Conservation (phyloP, 2,329 filamentous ascomycete species). For the Penicillium concentricum region DNA sequence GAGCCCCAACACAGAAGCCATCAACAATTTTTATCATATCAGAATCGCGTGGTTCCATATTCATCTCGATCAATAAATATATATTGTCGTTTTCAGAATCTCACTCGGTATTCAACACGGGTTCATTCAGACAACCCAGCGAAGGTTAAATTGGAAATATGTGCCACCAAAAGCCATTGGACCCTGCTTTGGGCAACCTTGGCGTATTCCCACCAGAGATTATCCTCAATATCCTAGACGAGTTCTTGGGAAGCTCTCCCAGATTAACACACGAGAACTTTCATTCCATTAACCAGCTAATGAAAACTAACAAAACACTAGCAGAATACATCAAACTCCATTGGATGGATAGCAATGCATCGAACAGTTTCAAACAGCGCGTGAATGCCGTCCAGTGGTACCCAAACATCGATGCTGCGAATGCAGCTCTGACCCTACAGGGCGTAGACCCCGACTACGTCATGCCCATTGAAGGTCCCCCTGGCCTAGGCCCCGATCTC, state of each 20-base stretch:
- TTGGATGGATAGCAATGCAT: not conserved
- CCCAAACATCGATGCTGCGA: not conserved
- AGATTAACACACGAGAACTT: slow-evolving; percentile 8
- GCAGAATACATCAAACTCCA: not conserved
- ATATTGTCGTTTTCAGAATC: not conserved
- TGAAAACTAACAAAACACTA: not conserved
- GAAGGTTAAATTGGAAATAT: not conserved
- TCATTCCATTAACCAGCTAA: not conserved
- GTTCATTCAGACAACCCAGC: not conserved
- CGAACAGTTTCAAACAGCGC: not conserved
- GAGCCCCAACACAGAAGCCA: not conserved
- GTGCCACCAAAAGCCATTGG: not conserved
- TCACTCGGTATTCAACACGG: not conserved
- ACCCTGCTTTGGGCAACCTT: slow-evolving; percentile 3
- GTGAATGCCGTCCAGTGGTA: not conserved
- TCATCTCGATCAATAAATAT: not conserved
- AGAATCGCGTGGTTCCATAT: not conserved
- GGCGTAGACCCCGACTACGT: not conserved
- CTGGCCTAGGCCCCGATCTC: not conserved
- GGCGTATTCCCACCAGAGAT: slow-evolving; percentile 8
- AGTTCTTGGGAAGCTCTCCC: not conserved
- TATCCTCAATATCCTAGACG: slow-evolving; percentile 9
- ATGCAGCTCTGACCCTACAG: not conserved
- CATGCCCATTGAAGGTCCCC: not conserved
- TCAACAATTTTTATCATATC: not conserved